A percentile compares a stretch with the other conserved stretches of the same genome.
Evolutionary conservation across 371 early-diverging fungal species (phyloP).

Genomic region (Ecytonucleospora hepatopenaei): DNA sequence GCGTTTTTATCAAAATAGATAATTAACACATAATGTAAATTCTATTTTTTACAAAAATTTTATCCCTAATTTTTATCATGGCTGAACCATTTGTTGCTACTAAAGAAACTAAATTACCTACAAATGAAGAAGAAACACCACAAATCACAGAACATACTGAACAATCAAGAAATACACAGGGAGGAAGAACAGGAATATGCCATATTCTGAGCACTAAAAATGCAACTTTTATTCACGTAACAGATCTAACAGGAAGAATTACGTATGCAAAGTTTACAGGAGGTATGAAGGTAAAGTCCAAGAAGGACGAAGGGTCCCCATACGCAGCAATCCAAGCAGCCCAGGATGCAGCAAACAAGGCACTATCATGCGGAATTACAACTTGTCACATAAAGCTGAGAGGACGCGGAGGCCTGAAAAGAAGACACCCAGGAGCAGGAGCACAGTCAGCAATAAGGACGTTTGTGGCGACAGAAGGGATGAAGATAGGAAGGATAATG

Average conservation of each 20-base stretch:
- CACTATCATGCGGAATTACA: slow-evolving; percentile 95
- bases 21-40: too few species aligned
- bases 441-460: slow-evolving; percentile 98
- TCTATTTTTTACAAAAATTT: too few species aligned
- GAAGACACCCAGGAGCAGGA: slow-evolving; percentile 97
- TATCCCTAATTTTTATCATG: too few species aligned
- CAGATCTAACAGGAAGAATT: slow-evolving; percentile 98
- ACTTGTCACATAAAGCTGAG: slow-evolving; percentile 98
- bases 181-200: slow-evolving; percentile 75
- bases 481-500: slow-evolving; percentile 93
- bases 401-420: slow-evolving; percentile 97
- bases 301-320: slow-evolving; percentile 99
- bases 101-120: too few species aligned
- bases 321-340: slow-evolving; percentile 99
- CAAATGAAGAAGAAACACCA: too few species aligned
- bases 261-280: slow-evolving; percentile 97
- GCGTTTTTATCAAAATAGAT: too few species aligned
- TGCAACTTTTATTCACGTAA: slow-evolving; percentile 97
- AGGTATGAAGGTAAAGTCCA: slow-evolving; percentile 99
- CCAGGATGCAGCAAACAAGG: slow-evolving; percentile 92
- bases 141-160: too few species aligned
- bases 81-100: neutral
- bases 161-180: too few species aligned
- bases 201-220: slow-evolving; percentile 99
- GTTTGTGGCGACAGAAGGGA: slow-evolving; percentile 85